Conservation (phyloP, 2,329 filamentous ascomycete species). For the Tolypocladium ophioglossoides region DNA sequence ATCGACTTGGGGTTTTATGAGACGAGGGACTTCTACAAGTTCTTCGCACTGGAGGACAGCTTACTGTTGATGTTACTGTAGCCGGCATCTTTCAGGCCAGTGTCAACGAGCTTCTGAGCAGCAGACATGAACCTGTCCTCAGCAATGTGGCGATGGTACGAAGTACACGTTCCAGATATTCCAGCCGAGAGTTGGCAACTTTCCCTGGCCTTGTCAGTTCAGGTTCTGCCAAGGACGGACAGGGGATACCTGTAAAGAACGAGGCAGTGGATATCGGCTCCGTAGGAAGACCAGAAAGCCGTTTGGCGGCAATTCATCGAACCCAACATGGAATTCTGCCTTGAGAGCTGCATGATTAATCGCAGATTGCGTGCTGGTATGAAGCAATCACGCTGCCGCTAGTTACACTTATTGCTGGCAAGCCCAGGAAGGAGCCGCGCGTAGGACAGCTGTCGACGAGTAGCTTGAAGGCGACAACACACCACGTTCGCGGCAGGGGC, state of each 20-base stretch:
- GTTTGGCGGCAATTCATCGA: no score
- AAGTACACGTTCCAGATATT: slow-evolving; percentile 46
- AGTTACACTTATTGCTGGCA: not conserved
- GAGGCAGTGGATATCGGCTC: no score
- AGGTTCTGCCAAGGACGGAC: not conserved
- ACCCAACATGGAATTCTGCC: not conserved
- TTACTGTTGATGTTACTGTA: slow-evolving; percentile 44
- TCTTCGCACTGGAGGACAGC: not conserved
- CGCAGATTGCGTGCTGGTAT: not conserved
- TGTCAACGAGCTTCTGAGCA: slow-evolving; percentile 34
- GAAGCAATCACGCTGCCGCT: not conserved
- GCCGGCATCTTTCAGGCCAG: slow-evolving; percentile 40
- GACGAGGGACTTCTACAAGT: not conserved
- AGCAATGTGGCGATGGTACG: slow-evolving; percentile 38
- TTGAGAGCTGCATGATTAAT: not conserved
- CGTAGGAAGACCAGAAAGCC: no score
- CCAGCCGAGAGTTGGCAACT: slow-evolving; percentile 33
- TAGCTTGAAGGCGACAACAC: not conserved
- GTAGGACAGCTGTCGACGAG: not conserved
- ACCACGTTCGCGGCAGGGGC: no score
- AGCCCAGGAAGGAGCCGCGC: not conserved
- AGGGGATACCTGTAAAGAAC: no score
- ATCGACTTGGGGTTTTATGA: slow-evolving; percentile 27
- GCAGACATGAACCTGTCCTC: slow-evolving; percentile 36
- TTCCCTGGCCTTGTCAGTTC: not conserved